A percentile compares a stretch with the other conserved stretches of the same genome.
These are phyloP conservation scores for Cenchrus fungigraminus DNA, from an alignment of 176 grass and related monocot species.

Conservation along the genomic window DNA sequence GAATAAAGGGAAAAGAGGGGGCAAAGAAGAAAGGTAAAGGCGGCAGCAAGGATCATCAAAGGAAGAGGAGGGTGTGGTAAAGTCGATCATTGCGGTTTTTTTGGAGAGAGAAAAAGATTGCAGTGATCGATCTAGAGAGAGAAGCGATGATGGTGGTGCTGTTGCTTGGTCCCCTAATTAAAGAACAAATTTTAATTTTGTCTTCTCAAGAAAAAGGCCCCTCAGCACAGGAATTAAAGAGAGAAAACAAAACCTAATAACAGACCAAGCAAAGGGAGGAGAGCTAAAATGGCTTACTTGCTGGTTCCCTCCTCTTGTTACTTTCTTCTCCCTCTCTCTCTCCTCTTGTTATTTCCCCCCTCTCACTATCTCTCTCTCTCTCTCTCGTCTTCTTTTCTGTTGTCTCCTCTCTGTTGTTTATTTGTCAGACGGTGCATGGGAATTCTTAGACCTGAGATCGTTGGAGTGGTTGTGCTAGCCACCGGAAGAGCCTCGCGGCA, in stretches of 20 bases:
- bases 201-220: slow-evolving; percentile 28
- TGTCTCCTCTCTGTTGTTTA: background rate
- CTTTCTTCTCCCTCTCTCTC: background rate
- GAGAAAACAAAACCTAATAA: slow-evolving; percentile 1
- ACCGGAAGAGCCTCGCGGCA: slow-evolving; percentile 32
- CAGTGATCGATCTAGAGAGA: slow-evolving; percentile 15
- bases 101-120: slow-evolving; percentile 25
- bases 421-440: background rate
- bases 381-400: background rate
- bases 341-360: too few species aligned
- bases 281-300: slow-evolving; percentile 26
- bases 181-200: slow-evolving; percentile 58
- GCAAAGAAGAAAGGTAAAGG: slow-evolving; percentile 60
- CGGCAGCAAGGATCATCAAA: slow-evolving; percentile 48
- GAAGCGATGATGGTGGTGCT: slow-evolving; percentile 28
- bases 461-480: slow-evolving; percentile 43
- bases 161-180: slow-evolving; percentile 55
- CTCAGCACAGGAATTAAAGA: background rate
- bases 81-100: slow-evolving; percentile 54
- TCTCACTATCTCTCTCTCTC: background rate
- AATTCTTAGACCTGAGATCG: slow-evolving; percentile 15
- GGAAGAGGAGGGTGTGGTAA: slow-evolving; percentile 46
- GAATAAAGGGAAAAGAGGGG: slow-evolving; percentile 45
- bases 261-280: slow-evolving; percentile 9
- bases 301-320: slow-evolving; percentile 4